Evolutionary conservation across 2,329 filamentous ascomycete species (phyloP).

Genomic region (Ceratocystis variospora): DNA sequence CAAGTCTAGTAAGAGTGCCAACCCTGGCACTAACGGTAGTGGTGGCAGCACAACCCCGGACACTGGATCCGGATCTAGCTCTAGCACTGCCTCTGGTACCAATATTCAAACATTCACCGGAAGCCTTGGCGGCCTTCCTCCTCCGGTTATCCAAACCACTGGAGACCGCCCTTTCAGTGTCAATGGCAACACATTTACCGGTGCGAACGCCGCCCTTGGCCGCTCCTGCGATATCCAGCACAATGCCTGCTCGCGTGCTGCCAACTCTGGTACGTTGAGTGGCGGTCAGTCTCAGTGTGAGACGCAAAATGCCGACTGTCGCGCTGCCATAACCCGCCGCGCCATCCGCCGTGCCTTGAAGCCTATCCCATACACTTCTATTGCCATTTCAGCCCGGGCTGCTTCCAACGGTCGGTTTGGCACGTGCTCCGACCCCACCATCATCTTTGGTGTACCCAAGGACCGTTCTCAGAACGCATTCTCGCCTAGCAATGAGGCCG

Average conservation of each 20-base stretch:
- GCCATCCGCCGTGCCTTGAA: constrained; percentile 15
- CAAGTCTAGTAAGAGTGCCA: not conserved
- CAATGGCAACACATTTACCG: constrained; percentile 41
- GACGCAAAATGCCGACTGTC: constrained; percentile 30
- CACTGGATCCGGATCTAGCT: not conserved
- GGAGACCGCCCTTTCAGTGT: constrained; percentile 35
- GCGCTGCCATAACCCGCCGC: constrained; percentile 20
- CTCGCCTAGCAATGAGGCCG: constrained; percentile 28
- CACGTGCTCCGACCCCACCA: constrained; percentile 34
- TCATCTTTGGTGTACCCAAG: constrained; percentile 36
- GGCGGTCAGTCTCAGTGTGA: constrained; percentile 28
- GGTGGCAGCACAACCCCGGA: not conserved
- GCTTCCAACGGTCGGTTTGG: constrained; percentile 27
- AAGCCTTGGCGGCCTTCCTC: constrained; percentile 30
- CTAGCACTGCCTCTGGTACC: constrained; percentile 19
- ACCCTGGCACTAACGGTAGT: not conserved
- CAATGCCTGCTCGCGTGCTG: constrained; percentile 37
- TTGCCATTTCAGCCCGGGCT: not conserved
- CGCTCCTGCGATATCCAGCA: constrained; percentile 38
- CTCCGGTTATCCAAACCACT: constrained; percentile 29
- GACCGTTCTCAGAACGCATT: constrained; percentile 34
- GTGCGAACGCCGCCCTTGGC: constrained; percentile 32
- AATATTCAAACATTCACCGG: constrained; percentile 37
- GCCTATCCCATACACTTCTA: not conserved
- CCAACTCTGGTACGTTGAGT: constrained; percentile 31